phyloP scores from a whole-genome alignment of 73 alveolate genomes.

The Tetrahymena borealis region DNA sequence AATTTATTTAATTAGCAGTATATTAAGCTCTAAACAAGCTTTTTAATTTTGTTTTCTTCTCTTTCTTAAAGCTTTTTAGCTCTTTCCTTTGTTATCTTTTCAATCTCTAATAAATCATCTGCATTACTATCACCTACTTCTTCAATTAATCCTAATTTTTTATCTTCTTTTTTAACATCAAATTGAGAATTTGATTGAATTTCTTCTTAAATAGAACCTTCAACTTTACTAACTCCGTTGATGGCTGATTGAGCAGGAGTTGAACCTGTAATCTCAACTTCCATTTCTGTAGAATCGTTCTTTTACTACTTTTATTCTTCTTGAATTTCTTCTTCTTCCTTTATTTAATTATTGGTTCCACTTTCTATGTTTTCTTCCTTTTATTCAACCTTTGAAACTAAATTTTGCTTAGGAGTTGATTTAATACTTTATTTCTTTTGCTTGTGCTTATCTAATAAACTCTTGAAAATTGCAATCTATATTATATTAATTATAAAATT shows the following conservation, averaged over 20 bases:
- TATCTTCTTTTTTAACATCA: neutral
- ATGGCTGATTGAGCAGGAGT: neutral
- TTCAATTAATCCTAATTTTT: neutral
- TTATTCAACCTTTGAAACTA: constrained; percentile 2
- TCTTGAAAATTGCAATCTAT: neutral
- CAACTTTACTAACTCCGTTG: neutral
- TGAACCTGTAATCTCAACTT: neutral
- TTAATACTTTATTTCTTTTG: constrained; percentile 20
- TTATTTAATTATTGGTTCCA: neutral
- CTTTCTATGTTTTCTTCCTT: constrained; percentile 5
- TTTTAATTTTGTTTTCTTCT: constrained; percentile 26
- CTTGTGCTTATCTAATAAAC: constrained; percentile 1
- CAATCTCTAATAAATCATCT: constrained; percentile 1
- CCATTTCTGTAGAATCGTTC: neutral
- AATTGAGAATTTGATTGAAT: neutral
- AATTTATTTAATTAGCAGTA: constrained; percentile 21
- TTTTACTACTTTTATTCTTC: constrained; percentile 17
- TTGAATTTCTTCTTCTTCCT: constrained; percentile 1
- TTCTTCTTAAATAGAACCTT: neutral
- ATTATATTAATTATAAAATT: neutral
- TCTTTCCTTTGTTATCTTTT: constrained; percentile 12
- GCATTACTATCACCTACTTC: constrained; percentile 1
- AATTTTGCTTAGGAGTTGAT: neutral
- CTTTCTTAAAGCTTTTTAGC: constrained; percentile 18
- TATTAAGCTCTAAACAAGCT: constrained; percentile 11